Evolutionary conservation across 83 land plant species (phyloP).

Genomic region (Larix sibirica): DNA sequence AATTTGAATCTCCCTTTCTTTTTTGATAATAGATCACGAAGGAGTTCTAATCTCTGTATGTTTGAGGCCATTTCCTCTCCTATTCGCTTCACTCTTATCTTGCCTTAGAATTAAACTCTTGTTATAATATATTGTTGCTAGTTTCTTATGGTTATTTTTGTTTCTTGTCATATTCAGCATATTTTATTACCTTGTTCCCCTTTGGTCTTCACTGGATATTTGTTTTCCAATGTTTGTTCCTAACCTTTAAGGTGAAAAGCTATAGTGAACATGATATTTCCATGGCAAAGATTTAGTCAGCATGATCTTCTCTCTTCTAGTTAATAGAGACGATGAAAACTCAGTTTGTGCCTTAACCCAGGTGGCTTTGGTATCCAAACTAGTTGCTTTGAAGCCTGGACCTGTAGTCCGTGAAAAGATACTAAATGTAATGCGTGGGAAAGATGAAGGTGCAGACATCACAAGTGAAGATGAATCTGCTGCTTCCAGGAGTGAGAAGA

Average conservation of each 20-base stretch:
- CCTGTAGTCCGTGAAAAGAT: conserved; percentile 71
- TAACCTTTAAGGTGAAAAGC: neutral
- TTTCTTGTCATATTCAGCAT: neutral
- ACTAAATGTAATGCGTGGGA: conserved; percentile 85
- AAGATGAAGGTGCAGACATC: conserved; percentile 87
- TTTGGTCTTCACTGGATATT: neutral
- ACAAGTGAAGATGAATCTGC: conserved; percentile 21
- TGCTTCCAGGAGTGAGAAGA: conserved; percentile 15
- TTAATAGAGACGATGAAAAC: neutral
- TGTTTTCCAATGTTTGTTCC: neutral
- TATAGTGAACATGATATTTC: neutral
- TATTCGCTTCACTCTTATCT: too few species aligned
- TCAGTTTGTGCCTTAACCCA: conserved; percentile 26
- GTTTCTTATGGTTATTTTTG: neutral
- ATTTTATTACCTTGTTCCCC: neutral
- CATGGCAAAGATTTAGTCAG: neutral
- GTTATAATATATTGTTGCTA: too few species aligned
- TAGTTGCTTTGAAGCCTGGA: conserved; percentile 90
- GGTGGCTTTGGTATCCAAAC: conserved; percentile 89
- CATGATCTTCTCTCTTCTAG: neutral
- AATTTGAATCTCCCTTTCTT: too few species aligned
- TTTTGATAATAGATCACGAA: too few species aligned
- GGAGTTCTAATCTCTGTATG: too few species aligned
- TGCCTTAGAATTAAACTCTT: too few species aligned
- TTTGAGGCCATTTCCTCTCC: too few species aligned